Base-by-base conservation (phyloP, 495 filamentous ascomycete genomes). In the Aspergillus affinis region DNA sequence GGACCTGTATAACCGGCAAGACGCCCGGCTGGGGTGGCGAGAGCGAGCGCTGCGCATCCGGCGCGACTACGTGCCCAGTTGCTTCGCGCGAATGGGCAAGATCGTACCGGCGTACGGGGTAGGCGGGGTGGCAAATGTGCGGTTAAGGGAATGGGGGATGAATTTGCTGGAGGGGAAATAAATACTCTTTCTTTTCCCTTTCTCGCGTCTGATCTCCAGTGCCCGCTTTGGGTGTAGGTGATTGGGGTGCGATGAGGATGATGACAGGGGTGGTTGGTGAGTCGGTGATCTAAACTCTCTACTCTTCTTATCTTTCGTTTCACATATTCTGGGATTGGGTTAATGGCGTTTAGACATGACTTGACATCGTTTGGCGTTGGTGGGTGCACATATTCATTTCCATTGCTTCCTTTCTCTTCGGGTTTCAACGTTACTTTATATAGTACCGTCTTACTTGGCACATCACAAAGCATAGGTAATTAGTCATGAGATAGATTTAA, bases 81-180 rank as follows among this genome's bases (percentile, higher is more conserved):
- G 84, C 46, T 80, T 83, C 66, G 93, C 93, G 63, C 79, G 94
- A 52, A 90, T 97, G 78, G 90, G 88, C 46, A 86, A 94, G 75
- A 97, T 97, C 65, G 82, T 98, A 26, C 93, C 94, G 51, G 93
- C 93, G 18, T 97, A 97, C 82, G 93, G 93, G 27, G 78, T 97
- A 48, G 93, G 93, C 1, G 93, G 93, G 3, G 92, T 96, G 49
- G 88, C 92, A 4, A 98, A 97, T 80, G 79, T 82, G 52, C 81
- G 86, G 62, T 78, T 96, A 53, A 82, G 93, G 65, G 79, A 76
- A 70, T 70, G 64, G 48, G 63, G 86, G 70, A 84, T 90, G 80
- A 75, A 69, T 62, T 68, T 58, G 51, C 48, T 86, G 54, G 80
- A 85, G 69, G 69, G 64, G 48, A 55, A 19, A 51, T 58, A 51